Conservation (phyloP, 495 filamentous ascomycete genomes). For the Lepraria neglecta region DNA sequence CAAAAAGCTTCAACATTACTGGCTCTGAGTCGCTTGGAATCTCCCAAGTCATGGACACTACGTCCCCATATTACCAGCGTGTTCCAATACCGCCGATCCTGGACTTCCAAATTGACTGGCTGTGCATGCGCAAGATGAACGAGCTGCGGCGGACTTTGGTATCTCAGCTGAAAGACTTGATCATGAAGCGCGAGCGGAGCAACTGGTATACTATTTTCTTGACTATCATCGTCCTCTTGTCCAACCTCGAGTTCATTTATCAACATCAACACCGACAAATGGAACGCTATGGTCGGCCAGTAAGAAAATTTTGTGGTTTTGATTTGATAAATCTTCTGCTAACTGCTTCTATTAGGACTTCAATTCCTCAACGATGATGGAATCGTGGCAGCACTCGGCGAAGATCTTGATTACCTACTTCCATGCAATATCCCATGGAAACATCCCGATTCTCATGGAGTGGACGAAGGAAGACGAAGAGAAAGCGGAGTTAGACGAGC, state of each 20-base stretch:
- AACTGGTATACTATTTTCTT: slow-evolving; percentile 12
- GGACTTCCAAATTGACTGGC: slow-evolving; percentile 6
- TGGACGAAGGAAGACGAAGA: neutral
- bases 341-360: neutral
- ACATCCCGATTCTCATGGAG: neutral
- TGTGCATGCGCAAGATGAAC: slow-evolving; percentile 2
- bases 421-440: neutral
- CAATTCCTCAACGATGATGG: neutral
- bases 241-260: slow-evolving; percentile 12
- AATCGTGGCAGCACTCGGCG: neutral
- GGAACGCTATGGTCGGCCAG: neutral
- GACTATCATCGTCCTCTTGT: neutral
- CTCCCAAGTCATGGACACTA: neutral
- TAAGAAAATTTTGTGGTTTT: neutral
- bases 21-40: neutral
- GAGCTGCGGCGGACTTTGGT: neutral
- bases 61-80: neutral
- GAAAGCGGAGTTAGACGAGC: neutral
- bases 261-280: slow-evolving; percentile 3
- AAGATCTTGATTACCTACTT: slow-evolving; percentile 5
- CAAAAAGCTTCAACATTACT: slow-evolving; percentile 12
- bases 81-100: slow-evolving; percentile 12
- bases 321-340: neutral
- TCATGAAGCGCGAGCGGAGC: neutral
- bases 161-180: neutral